phyloP scores from a whole-genome alignment of 768 basidiomycete species.

The Lactarius tabidus region DNA sequence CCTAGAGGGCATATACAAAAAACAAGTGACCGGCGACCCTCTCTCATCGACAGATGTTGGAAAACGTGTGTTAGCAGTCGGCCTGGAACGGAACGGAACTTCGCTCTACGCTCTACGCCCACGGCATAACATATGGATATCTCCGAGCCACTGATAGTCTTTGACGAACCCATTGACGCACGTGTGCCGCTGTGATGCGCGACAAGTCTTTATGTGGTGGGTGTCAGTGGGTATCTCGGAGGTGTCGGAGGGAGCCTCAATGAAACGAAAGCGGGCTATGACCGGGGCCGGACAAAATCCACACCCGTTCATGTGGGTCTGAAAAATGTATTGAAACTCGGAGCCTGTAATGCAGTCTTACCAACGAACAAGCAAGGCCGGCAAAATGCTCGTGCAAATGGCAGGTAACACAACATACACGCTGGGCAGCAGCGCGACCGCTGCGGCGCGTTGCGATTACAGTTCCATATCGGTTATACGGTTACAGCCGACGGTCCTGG shows the following conservation, averaged over 20 bases:
- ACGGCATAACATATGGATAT: background rate
- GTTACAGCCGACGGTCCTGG: background rate
- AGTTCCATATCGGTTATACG: background rate
- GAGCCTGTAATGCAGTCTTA: background rate
- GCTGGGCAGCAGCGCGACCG: background rate
- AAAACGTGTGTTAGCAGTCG: background rate
- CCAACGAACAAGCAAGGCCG: background rate
- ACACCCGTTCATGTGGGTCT: background rate
- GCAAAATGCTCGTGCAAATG: background rate
- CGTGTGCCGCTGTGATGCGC: background rate
- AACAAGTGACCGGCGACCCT: background rate
- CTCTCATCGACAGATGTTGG: background rate
- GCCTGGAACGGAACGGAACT: background rate
- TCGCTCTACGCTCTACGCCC: background rate
- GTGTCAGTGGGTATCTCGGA: background rate
- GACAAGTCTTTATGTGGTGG: background rate
- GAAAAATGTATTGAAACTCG: background rate
- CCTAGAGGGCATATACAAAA: background rate
- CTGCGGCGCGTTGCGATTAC: background rate
- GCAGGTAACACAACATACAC: background rate
- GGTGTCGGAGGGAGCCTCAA: background rate
- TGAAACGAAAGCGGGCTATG: background rate
- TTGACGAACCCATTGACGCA: background rate
- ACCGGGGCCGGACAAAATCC: background rate
- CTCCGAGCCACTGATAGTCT: background rate